Evolutionary conservation across 2,329 filamentous ascomycete genomes (phyloP).

Genomic region (Ilyonectria robusta): DNA sequence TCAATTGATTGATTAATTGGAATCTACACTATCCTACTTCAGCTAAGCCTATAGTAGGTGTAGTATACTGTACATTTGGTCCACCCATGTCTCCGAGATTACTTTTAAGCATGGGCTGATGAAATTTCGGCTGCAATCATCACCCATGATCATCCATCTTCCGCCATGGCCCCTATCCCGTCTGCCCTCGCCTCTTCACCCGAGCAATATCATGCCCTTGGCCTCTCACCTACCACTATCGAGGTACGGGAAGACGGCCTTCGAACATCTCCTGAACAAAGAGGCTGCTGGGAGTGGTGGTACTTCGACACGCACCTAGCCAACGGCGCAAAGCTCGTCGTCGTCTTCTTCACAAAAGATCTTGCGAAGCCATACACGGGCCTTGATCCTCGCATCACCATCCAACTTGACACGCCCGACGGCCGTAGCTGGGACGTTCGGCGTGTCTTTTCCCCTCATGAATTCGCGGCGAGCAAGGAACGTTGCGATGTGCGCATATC

Average conservation of each 20-base stretch:
- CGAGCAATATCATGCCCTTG: not conserved
- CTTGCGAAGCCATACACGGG: conserved; percentile 1
- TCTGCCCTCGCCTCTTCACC: not conserved
- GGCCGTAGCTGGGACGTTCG: conserved; percentile 12
- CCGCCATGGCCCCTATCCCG: not conserved
- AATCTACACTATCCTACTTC: too few relatives aligned
- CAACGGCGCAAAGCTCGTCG: conserved; percentile 14
- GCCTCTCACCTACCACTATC: not conserved
- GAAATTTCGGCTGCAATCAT: not conserved
- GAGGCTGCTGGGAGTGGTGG: conserved; percentile 13
- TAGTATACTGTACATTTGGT: not conserved
- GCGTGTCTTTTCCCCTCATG: not conserved
- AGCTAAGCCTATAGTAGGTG: too few relatives aligned
- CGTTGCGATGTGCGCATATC: not conserved
- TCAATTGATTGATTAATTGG: too few relatives aligned
- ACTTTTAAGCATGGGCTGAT: not conserved
- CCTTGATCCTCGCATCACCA: conserved; percentile 4
- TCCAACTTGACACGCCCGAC: conserved; percentile 16
- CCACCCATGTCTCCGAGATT: not conserved
- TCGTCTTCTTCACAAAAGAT: conserved; percentile 18
- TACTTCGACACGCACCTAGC: conserved; percentile 13
- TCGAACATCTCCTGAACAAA: not conserved
- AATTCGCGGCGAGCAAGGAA: not conserved
- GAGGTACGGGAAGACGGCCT: conserved; percentile 11
- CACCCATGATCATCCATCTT: not conserved